phyloP scores from a whole-genome alignment of 2,329 filamentous ascomycete genomes.

The Pyrenophora tritici-repentis region DNA sequence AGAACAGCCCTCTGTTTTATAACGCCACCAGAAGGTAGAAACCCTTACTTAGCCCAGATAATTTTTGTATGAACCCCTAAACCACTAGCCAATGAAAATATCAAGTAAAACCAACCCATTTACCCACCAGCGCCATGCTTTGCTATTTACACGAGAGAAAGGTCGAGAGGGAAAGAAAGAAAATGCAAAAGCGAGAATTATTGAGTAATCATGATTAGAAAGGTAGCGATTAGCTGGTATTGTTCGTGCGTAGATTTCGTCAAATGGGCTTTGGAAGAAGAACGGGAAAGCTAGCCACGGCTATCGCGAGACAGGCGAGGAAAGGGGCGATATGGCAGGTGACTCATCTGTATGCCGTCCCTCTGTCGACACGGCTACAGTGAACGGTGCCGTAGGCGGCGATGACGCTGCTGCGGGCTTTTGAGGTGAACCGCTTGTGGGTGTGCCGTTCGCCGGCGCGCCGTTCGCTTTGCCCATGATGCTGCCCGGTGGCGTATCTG shows the following conservation, averaged over 20 bases:
- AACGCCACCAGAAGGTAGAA: neutral
- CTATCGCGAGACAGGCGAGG: conserved; percentile 16
- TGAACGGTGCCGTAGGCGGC: conserved; percentile 11
- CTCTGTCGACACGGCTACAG: conserved; percentile 7
- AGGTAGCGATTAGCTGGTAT: neutral
- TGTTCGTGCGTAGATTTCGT: neutral
- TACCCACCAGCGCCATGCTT: neutral
- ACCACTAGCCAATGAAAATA: neutral
- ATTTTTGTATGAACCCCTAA: neutral
- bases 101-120: neutral
- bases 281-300: neutral
- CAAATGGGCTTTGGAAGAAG: neutral
- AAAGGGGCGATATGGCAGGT: conserved; percentile 17
- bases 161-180: neutral
- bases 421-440: neutral
- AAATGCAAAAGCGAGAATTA: neutral
- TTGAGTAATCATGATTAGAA: neutral
- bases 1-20: too few relatives aligned
- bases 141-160: neutral
- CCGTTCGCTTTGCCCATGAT: neutral
- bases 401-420: neutral
- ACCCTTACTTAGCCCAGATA: neutral
- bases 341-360: conserved; percentile 7
- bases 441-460: conserved; percentile 16
- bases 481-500: conserved; percentile 30